A percentile compares a stretch with the other conserved stretches of the same genome.
These are phyloP conservation scores for Carex parvula DNA, from an alignment of 176 grass and related monocot genomes.

Conservation along the genomic window DNA sequence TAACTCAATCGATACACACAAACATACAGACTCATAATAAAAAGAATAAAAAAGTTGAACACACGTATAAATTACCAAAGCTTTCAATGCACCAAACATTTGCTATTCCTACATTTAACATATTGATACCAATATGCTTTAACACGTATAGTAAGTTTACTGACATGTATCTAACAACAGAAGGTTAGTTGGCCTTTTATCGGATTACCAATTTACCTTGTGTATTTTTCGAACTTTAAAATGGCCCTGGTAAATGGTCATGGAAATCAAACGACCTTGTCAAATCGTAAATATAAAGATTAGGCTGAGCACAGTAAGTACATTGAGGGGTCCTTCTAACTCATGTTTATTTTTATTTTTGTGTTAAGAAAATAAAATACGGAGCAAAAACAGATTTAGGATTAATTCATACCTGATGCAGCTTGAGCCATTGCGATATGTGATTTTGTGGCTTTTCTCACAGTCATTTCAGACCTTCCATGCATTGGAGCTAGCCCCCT, in stretches of 20 bases:
- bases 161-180: neutral
- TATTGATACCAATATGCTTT: neutral
- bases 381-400: too few species aligned
- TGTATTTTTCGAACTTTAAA: neutral
- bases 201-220: neutral
- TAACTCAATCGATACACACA: neutral
- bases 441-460: neutral
- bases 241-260: too few species aligned
- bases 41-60: neutral
- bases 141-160: neutral
- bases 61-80: neutral
- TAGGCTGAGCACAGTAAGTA: too few species aligned
- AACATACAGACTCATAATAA: neutral
- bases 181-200: neutral
- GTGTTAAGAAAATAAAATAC: too few species aligned
- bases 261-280: neutral
- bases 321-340: too few species aligned
- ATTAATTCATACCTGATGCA: neutral
- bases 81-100: neutral
- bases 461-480: neutral
- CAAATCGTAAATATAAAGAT: neutral
- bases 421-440: neutral
- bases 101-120: neutral
- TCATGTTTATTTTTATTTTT: too few species aligned
- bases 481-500: neutral